These are phyloP conservation scores for Chytriomyces sp. DNA, from an alignment of 192 early-diverging fungal species.

Conservation along the genomic window DNA sequence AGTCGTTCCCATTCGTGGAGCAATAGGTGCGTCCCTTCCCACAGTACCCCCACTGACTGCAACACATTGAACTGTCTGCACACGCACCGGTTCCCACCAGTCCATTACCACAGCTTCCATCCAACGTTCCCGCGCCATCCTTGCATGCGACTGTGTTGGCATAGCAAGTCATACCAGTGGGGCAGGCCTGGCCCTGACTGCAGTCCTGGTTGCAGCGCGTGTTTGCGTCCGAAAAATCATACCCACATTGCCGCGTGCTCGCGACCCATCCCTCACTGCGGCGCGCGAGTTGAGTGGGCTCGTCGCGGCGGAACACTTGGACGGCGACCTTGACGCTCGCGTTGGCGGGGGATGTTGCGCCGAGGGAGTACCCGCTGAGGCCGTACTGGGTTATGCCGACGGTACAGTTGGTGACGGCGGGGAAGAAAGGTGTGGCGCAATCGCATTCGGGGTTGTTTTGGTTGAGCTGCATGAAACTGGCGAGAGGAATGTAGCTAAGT, in stretches of 20 bases:
- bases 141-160: background rate
- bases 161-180: background rate
- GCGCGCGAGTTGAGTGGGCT: background rate
- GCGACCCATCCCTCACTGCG: background rate
- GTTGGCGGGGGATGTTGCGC: background rate
- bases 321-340: background rate
- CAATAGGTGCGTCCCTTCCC: background rate
- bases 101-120: background rate
- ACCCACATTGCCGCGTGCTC: background rate
- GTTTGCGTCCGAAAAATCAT: background rate
- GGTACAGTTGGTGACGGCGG: background rate
- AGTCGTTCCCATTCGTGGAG: background rate
- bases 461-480: background rate
- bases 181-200: background rate
- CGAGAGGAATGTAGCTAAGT: background rate
- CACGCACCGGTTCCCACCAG: background rate
- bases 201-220: background rate
- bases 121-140: background rate
- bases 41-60: constrained; percentile 15
- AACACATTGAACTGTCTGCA: background rate
- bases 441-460: background rate
- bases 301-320: background rate
- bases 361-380: background rate
- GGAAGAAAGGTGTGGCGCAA: background rate
- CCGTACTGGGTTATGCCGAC: background rate